Percentiles rank a stretch among this genome's conserved stretches.
These are phyloP conservation scores for Marasmius oreades DNA, from an alignment of 1,284 basidiomycete species.

Conservation along the genomic window DNA sequence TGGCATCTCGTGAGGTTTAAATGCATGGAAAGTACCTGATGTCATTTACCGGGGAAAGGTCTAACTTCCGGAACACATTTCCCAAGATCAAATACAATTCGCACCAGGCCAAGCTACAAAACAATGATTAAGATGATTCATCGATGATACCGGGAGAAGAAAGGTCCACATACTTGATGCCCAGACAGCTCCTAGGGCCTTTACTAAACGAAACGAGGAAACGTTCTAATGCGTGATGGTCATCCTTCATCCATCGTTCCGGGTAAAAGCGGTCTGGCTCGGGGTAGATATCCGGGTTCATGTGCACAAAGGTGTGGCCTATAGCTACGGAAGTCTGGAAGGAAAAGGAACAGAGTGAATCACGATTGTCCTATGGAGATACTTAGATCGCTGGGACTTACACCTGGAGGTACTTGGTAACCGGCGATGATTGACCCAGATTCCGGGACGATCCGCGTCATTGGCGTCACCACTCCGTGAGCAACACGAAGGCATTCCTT, in stretches of 20 bases:
- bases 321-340: constrained; percentile 7
- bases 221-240: background rate
- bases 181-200: constrained; percentile 8
- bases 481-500: constrained; percentile 10
- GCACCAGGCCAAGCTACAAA: background rate
- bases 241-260: constrained; percentile 5
- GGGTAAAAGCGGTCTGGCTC: constrained; percentile 7
- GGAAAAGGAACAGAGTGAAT: background rate
- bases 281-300: constrained; percentile 5
- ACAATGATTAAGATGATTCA: background rate
- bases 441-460: constrained; percentile 3
- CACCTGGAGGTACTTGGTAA: constrained; percentile 3
- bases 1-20: background rate
- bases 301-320: constrained; percentile 5
- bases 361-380: background rate
- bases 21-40: background rate
- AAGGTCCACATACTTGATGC: background rate
- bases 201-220: constrained; percentile 8
- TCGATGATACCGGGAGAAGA: background rate
- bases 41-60: background rate
- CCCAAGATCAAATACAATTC: background rate
- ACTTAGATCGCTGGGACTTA: background rate
- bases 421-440: constrained; percentile 5
- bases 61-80: background rate
- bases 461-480: constrained; percentile 4